Base-by-base conservation (phyloP, 345 rosid species). In the Lumnitzera racemosa region DNA sequence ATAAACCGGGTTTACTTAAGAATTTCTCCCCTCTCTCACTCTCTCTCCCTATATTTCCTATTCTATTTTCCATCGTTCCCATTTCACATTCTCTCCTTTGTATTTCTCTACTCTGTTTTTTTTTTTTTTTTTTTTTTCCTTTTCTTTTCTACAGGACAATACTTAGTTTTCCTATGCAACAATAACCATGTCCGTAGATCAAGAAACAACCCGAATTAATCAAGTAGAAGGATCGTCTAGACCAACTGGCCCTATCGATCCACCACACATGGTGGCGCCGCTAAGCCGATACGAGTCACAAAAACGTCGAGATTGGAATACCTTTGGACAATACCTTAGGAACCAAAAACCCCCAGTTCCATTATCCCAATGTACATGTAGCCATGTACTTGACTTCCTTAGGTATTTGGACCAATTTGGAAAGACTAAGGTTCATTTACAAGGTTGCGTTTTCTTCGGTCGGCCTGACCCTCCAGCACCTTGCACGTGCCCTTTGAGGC, bases 391-490 rank as follows among this genome's bases (percentile, higher is more conserved):
- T 29, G 88, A 86, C 20, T 89, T 87, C 71, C 80, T 89, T 4
- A 61, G 86, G 54, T 89, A 89, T 55, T 82, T 89, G 20, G 90
- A 89, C 67, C 96, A 89, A 60, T 89, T 89, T 16, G 91, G 95
- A 10, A 87, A 89, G 72, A 89, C 95, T 15, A 89, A 84, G 78
- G 96, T 86, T 59, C 96, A 89, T 67, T 61, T 72, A 29, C 83
- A 81, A 31, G 83, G 81, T 49, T 89, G 96, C 57, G 80, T 78
- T 51, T 89, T 84, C 72, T 89, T 86, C 3, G 96, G 96, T 53
- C 86, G 84, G 64, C 94, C 90, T 2, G 83, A 84, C 63, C 95
- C 96, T 17, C 89, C 89, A n/a, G 90, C 86, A 11, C 94, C 91
- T 43, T 89, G 96, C 61, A 77, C 87, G 11, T 89, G 94, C 57